Evolutionary conservation across 805 yeast species (phyloP), one percentile per base, ranked within the genome.

Genomic region (Ogataea neopini): DNA sequence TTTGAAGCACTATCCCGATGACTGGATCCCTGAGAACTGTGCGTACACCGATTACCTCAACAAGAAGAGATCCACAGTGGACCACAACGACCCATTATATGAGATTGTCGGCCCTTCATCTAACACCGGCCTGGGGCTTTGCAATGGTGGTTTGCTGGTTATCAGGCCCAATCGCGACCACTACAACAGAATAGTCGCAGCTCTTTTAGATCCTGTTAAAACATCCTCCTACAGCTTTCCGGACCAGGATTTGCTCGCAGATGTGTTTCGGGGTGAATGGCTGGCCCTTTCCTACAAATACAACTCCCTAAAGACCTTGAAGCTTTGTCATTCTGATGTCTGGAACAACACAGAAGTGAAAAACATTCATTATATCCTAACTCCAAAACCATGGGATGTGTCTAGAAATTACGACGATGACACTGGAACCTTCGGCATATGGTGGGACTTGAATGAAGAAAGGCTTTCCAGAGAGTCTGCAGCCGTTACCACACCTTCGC

Each of bases 381-480:
- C 74, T 5, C 84, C 85, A 10, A 80, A 80, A 64, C 86, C 86
- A 3, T 80, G 86, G 86, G 75, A 79, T 36, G 71, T 70, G 17
- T 48, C 58, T 3, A 59, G 61, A 15, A 52, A 57, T 15, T 59
- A 46, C 22, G 43, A 61, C 5, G 81, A 76, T 51, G 69, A 66
- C 2, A 72, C 82, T 0, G 69, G 62, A 1, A 77, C 83, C 5
- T 81, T 81, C 54, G 54, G 63, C 13, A 63, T 62, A 52, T 80
- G 85, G 85, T 75, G 77, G 73, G 62, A 63, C 45, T 59, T 74
- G 40, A 73, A 78, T 51, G 68, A 69, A 32, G 65, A 71, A 51
- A 54, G 37, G 22, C 23, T 42, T 9, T 17, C 34, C 9, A 30
- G 9, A 6, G 34, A 30, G 17, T 8, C 17, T 3, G 9, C 14